phyloP scores from a whole-genome alignment of 257 asterid species.

The Ballota nigra region DNA sequence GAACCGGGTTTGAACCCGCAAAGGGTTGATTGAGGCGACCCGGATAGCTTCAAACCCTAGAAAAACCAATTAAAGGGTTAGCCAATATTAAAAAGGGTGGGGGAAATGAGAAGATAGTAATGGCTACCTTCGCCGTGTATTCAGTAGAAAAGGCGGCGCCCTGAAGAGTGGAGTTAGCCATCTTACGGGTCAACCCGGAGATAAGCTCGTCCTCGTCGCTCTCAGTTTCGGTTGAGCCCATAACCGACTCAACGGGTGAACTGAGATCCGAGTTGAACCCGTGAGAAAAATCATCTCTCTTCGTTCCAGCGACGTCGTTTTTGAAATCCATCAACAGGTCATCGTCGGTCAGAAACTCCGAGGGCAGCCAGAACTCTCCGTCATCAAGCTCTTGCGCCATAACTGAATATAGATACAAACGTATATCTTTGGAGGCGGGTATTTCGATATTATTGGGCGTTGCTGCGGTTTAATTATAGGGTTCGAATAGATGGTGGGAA shows the following conservation, averaged over 20 bases:
- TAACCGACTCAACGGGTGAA: slow-evolving; percentile 62
- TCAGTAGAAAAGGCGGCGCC: slow-evolving; percentile 25
- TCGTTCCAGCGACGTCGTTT: neutral
- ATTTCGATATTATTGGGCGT: slow-evolving; percentile 18
- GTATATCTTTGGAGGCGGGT: too few relatives aligned
- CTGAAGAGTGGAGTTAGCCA: slow-evolving; percentile 36
- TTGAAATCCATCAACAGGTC: slow-evolving; percentile 40
- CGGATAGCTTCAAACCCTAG: slow-evolving; percentile 45
- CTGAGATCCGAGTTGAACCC: slow-evolving; percentile 54
- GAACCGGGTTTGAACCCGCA: slow-evolving; percentile 48
- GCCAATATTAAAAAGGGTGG: neutral
- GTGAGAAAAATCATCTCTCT: slow-evolving; percentile 4
- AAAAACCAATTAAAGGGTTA: neutral
- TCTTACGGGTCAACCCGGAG: slow-evolving; percentile 41
- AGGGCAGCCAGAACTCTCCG: slow-evolving; percentile 56
- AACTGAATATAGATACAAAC: neutral
- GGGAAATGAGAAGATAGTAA: neutral
- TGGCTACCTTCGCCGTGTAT: slow-evolving; percentile 32
- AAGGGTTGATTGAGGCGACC: slow-evolving; percentile 81
- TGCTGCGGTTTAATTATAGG: slow-evolving; percentile 44
- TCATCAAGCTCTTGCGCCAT: slow-evolving; percentile 48
- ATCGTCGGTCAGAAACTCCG: slow-evolving; percentile 52
- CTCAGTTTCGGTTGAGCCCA: slow-evolving; percentile 58
- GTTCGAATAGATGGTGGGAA: slow-evolving; percentile 9
- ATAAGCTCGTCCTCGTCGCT: slow-evolving; percentile 74